Percentiles rank a stretch among this genome's conserved stretches.
Evolutionary conservation across 2,329 filamentous ascomycete species (phyloP).

Genomic region (Periconia macrospinosa): DNA sequence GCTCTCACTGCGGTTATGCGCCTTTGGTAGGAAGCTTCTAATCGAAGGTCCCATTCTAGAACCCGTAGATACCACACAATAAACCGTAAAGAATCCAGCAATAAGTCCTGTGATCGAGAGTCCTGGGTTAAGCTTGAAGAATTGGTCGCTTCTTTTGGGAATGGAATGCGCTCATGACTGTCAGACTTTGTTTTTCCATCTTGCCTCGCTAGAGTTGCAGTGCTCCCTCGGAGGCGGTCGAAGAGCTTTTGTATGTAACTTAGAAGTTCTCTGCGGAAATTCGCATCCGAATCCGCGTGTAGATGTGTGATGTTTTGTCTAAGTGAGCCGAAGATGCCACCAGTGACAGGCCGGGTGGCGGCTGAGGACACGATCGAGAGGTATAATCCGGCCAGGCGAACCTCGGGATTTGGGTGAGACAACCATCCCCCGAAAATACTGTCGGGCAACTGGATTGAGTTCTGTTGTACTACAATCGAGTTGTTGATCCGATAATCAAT

Average conservation of each 20-base stretch:
- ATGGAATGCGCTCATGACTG: conserved; percentile 13
- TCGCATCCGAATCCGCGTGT: conserved; percentile 82
- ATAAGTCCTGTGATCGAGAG: conserved; percentile 10
- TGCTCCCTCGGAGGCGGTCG: conserved; percentile 61
- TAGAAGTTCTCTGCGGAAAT: conserved; percentile 80
- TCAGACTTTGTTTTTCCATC: not conserved
- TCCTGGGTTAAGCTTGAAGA: not conserved
- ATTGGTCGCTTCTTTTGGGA: conserved; percentile 15
- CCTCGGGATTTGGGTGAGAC: conserved; percentile 43
- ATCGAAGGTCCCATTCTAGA: conserved; percentile 71
- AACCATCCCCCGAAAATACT: conserved; percentile 43
- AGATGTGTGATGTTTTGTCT: conserved; percentile 68
- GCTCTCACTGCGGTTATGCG: conserved; percentile 81
- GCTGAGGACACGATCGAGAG: conserved; percentile 76
- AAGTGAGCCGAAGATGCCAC: conserved; percentile 63
- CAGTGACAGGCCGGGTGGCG: conserved; percentile 72
- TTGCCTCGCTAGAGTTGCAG: conserved; percentile 32
- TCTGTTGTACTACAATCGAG: conserved; percentile 26
- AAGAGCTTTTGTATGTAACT: conserved; percentile 75
- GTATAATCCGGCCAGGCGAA: conserved; percentile 79
- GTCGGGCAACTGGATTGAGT: conserved; percentile 58
- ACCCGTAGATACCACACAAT: conserved; percentile 75
- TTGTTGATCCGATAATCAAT: conserved; percentile 27
- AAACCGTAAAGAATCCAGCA: conserved; percentile 64
- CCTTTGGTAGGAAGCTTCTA: conserved; percentile 85